Conservation (phyloP, 768 basidiomycete species). For the Trametes cinnabarina region DNA sequence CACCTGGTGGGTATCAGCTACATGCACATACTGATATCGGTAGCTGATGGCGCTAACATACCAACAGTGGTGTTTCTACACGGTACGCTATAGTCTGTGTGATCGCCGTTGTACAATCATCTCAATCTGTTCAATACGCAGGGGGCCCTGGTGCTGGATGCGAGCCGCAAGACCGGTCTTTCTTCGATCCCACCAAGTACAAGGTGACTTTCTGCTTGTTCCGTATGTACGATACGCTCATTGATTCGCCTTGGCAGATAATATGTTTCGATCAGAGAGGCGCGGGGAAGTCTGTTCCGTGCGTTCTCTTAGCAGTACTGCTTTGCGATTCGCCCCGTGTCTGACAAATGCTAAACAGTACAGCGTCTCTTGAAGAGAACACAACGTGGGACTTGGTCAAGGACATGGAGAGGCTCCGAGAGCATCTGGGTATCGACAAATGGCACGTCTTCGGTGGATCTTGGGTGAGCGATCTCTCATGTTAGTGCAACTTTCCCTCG, state of each 20-base stretch:
- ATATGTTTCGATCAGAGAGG: slow-evolving; percentile 90
- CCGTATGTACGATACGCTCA: background rate
- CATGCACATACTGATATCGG: too few relatives aligned
- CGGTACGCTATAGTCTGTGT: slow-evolving; percentile 41
- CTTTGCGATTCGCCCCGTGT: background rate
- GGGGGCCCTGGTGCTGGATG: slow-evolving; percentile 83
- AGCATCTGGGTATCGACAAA: slow-evolving; percentile 72
- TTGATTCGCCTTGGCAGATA: slow-evolving; percentile 45
- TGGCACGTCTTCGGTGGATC: slow-evolving; percentile 97
- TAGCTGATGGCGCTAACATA: too few relatives aligned
- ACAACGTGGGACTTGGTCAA: slow-evolving; percentile 93
- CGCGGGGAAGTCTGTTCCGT: slow-evolving; percentile 84
- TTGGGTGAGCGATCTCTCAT: slow-evolving; percentile 68
- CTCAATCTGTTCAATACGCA: slow-evolving; percentile 21
- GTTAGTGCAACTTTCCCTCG: background rate
- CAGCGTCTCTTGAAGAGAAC: slow-evolving; percentile 77
- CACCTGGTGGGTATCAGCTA: slow-evolving; percentile 68
- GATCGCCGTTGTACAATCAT: too few relatives aligned
- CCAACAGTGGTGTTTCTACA: slow-evolving; percentile 73
- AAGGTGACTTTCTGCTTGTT: slow-evolving; percentile 44
- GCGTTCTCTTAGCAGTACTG: slow-evolving; percentile 27
- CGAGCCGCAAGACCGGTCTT: slow-evolving; percentile 63
- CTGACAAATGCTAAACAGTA: slow-evolving; percentile 40
- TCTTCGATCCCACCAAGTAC: slow-evolving; percentile 85
- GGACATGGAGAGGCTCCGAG: slow-evolving; percentile 81